These are phyloP conservation scores for Thermoascus crustaceus DNA, from an alignment of 2,329 filamentous ascomycete species.

Conservation along the genomic window DNA sequence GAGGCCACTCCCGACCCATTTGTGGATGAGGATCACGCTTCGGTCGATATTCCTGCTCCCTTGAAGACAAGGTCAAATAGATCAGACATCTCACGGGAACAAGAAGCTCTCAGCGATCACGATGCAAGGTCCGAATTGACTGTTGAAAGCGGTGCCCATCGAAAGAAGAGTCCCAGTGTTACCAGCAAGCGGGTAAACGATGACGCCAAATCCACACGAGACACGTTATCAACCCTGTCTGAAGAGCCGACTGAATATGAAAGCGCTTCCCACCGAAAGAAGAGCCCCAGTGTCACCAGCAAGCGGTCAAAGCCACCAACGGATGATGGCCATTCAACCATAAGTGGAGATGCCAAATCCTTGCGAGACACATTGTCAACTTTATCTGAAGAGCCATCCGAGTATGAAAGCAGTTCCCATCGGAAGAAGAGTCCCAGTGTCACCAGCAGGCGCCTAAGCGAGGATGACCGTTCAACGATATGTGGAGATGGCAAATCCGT, in stretches of 20 bases:
- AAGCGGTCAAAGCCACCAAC: neutral
- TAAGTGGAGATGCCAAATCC: constrained; percentile 1
- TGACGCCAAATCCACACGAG: neutral
- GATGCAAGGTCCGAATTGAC: neutral
- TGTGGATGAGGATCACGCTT: constrained; percentile 30
- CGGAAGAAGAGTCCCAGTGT: neutral
- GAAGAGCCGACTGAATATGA: neutral
- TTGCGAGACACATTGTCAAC: too few relatives aligned
- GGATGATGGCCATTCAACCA: neutral
- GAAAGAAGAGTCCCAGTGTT: constrained; percentile 1
- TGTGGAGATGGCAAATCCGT: neutral
- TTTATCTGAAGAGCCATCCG: neutral
- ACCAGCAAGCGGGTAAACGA: neutral
- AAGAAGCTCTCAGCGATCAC: constrained; percentile 1
- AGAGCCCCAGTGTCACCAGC: neutral
- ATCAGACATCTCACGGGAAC: constrained; percentile 17
- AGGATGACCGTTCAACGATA: neutral
- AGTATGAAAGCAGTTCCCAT: neutral
- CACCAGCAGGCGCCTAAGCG: neutral
- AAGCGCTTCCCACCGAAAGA: neutral
- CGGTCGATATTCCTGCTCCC: constrained; percentile 33
- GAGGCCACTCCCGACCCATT: constrained; percentile 50
- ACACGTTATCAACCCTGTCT: too few relatives aligned
- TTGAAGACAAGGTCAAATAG: constrained; percentile 33
- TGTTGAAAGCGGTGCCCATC: neutral